Base-by-base conservation (phyloP, 257 asterid species). In the Lycium ferocissimum region DNA sequence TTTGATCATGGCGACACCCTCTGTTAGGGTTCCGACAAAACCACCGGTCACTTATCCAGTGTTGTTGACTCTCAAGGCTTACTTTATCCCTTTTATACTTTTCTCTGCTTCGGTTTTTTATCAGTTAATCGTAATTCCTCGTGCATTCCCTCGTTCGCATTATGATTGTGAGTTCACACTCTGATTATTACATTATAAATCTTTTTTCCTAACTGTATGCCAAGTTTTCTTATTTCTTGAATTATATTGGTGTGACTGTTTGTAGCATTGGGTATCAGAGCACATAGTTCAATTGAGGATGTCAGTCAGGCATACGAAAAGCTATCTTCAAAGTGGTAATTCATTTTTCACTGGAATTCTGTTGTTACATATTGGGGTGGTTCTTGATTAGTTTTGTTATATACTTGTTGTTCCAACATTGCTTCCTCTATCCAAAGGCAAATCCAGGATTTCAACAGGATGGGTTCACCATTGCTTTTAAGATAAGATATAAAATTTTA, bases 81-180 rank as follows among this genome's bases (percentile, higher is more conserved):
- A 97, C 88, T 90, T 84, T 8, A 12, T 95, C 63, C 98, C 99
- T 40, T 85, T 95, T n/a, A 8, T 92, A 47, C 95, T 97, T 47
- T 89, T 97, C 18, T 89, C 86, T 3, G 63, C 92, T 9, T 86
- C 98, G n/a, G 58, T 97, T 69, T 90, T 92, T 91, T 94, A 87
- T 85, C 98, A 97, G 90, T 92, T 97, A 43, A 92, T 94, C 83
- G 92, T 93, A 62, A 81, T 91, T 88, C 99, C 96, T 61, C 93
- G 95, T 71, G 90, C 89, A 73, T 97, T 91, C 79, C 99, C 98
- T 15, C 92, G 90, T 22, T 88, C 98, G 37, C 92, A 97, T 89
- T 97, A 97, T 86, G 95, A 94, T 56, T 97, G 99, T 95, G 13
- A 75, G 22, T 45, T 5, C 11, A 86, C 70, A 75, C 45, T 38